A percentile compares a stretch with the other conserved stretches of the same genome.
Evolutionary conservation across 129 eudicot species (phyloP).

Genomic region (Saussurea involucrata): DNA sequence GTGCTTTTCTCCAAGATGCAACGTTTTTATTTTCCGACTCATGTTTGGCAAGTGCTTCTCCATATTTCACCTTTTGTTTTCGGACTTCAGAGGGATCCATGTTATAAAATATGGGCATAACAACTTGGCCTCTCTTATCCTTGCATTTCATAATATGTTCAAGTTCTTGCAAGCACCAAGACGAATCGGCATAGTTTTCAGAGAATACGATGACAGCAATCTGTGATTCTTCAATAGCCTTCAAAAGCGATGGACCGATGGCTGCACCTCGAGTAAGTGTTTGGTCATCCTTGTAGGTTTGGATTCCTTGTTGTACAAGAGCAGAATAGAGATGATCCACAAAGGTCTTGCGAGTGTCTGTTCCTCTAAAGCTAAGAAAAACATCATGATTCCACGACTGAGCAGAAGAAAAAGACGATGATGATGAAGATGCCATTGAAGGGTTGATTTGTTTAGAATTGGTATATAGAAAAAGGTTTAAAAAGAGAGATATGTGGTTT

Average conservation of each 20-base stretch:
- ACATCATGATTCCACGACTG: not conserved
- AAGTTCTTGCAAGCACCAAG: slow-evolving; percentile 17
- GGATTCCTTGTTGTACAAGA: not conserved
- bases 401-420: not conserved
- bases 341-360: slow-evolving; percentile 9
- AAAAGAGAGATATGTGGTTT: too few relatives aligned
- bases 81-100: slow-evolving; percentile 3
- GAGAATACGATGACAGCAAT: slow-evolving; percentile 10
- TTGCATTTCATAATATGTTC: slow-evolving; percentile 12
- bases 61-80: not conserved
- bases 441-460: too few relatives aligned
- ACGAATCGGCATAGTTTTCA: slow-evolving; percentile 5
- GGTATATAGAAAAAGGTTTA: too few relatives aligned
- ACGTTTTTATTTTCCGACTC: not conserved
- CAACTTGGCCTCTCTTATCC: not conserved
- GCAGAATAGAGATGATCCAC: slow-evolving; percentile 11
- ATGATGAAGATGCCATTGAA: too few relatives aligned
- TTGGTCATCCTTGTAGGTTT: slow-evolving; percentile 16
- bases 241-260: not conserved
- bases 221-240: not conserved
- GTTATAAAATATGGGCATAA: slow-evolving; percentile 11
- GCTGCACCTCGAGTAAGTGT: slow-evolving; percentile 5
- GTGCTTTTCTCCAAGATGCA: slow-evolving; percentile 13
- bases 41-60: slow-evolving; percentile 2
- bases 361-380: slow-evolving; percentile 15